Evolutionary conservation across 2,329 filamentous ascomycete genomes (phyloP), one percentile per base, ranked within the genome.

Genomic region (Penicillium sp.): DNA sequence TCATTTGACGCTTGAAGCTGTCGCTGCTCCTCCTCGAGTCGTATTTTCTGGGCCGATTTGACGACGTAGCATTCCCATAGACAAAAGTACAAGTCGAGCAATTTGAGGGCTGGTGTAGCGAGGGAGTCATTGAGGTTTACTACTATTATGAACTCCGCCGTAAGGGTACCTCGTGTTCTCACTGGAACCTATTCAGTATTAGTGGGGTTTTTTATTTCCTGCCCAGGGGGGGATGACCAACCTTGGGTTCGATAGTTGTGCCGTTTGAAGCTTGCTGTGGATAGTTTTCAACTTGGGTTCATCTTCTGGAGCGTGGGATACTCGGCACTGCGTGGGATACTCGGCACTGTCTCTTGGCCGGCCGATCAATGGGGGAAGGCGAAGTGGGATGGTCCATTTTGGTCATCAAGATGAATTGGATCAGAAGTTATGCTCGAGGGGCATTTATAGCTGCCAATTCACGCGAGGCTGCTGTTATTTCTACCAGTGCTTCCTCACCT

Each of bases 311-410:
- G 17, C 8, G n/a, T n/a, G n/a, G n/a, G n/a, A n/a, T n/a, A n/a
- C n/a, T n/a, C n/a, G n/a, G n/a, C n/a, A n/a, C n/a, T n/a, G 23
- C 38, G 15, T 51, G 38, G 49, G 37, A 33, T n/a, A 15, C 23
- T n/a, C 12, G 38, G 19, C 38, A 33, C 38, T 51, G 27, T 51
- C 49, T 51, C 49, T 51, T 51, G 25, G 38, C 49, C n/a, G 38
- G 38, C 38, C 38, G 48, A 15, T 50, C 48, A 50, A 17, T 15
- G 8, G 17, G 9, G 35, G 21, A 50, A 41, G 48, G 17, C 13
- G 48, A 41, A 50, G 35, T 41, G 4, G 48, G 48, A 19, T 50
- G 17, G 35, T 50, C 17, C 17, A 51, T 43, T 9, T 10, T 21
- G 38, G 38, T 21, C 19, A 12, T 41, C 4, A 12, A 10, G 6